Base-by-base conservation (phyloP, 1,139 yeast genomes). In the Scheffersomyces cryptocercus region DNA sequence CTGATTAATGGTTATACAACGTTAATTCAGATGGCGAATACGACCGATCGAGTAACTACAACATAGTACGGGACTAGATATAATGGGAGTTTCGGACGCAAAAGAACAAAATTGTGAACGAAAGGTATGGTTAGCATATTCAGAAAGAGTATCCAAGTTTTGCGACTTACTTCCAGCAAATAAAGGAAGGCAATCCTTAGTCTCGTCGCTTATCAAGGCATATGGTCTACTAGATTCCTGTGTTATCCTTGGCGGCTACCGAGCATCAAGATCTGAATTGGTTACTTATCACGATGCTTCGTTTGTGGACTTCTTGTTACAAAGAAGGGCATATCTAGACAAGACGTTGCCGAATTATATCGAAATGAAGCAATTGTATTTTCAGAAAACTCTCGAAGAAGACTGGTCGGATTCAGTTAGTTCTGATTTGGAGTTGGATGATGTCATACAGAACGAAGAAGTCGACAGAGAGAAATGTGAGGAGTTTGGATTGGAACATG, bases 151-250 rank as follows among this genome's bases (percentile, higher is more conserved):
- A 9, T 39, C 73, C 0, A 43, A 52, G 5, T 49, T 74, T 5
- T 55, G 66, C 15, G 84, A 81, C 47, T 51, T 63, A 28, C 62
- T 81, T 3, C 86, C 86, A 0, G 68, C 85, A 0, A 82, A 82
- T 51, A 56, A 56, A 10, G 79, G 75, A 1, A 61, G 88, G 9
- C 79, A 80, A 9, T 64, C 77, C 3, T 58, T 80, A 16, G 76
- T 79, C 0, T 59, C 65, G 31, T 61, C 70, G 0, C 59, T 82
- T 41, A 66, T 79, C 8, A 51, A 55, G 11, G 79, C 82, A 0
- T 79, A 70, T 53, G 64, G 58, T 0, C 56, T 82, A 24, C 55
- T 64, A 13, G 41, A 54, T 3, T 35, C 43, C 11, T 62, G 67
- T 36, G 58, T 56, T 12, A 40, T 53, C 3, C 52, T 75, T 1